Base-by-base conservation (phyloP, 140 eudicot genomes). In the Flaveria floridana region DNA sequence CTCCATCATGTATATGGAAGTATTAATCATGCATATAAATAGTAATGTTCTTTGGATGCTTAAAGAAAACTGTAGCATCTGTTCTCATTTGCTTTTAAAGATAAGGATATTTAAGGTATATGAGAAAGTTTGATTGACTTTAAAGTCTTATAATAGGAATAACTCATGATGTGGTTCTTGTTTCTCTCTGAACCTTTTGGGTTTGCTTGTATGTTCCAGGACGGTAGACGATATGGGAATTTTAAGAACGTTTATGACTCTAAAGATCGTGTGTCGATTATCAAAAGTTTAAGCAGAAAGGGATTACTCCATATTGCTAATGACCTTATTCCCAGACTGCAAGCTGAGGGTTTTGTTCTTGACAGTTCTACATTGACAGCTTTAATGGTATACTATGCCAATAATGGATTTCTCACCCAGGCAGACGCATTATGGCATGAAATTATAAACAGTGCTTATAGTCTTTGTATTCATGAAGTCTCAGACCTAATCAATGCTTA, bases 341-440 rank as follows among this genome's bases (percentile, higher is more conserved):
- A 72, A 77, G 51, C 81, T 15, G 71, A 83, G 63, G 86, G 72
- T 68, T 53, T 74, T 76, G 30, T 66, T 55, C 82, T 74, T 2
- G 84, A 85, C 34, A 53, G 68, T 30, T 70, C 89, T 21, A 78
- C 86, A 57, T 68, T 88, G 57, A 78, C 87, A 50, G 76, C 81
- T 73, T 57, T 85, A 59, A 79, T 92, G 87, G 65, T 89, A 7
- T 70, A 70, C 68, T 84, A 86, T 73, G 96, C 95, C 10, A 80
- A 79, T 57, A 81, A 88, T 37, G 84, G 86, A 25, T 70, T 75
- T 9, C 69, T 87, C 57, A 41, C 79, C 7, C 70, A 86, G 78
- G 89, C 95, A 71, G 59, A 79, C 34, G 79, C 79, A 26, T 47
- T 87, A 23, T 90, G 93, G 91, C 83, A 88, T 77, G 88, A 64